Percentiles rank a stretch among this genome's conserved stretches.
Conservation (phyloP, 257 asterid genomes). For the Craterostigma plantagineum region DNA sequence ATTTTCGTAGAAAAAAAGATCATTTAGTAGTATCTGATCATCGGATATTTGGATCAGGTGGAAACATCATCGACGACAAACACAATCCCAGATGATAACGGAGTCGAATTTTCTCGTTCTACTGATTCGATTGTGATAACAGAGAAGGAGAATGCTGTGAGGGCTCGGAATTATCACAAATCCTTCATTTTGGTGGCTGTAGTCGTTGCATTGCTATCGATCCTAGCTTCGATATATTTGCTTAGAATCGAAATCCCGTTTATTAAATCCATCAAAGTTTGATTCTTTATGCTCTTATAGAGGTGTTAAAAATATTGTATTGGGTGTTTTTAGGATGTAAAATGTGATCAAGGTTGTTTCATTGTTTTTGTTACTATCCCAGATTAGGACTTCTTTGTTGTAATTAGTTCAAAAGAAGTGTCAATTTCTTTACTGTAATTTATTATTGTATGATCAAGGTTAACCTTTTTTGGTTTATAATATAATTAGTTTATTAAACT, state of each 20-base stretch:
- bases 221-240: slow-evolving; percentile 19
- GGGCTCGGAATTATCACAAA: slow-evolving; percentile 11
- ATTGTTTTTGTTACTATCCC: slow-evolving; percentile 8
- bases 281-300: slow-evolving; percentile 3
- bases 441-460: too few species aligned
- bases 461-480: too few species aligned
- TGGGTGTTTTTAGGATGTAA: slow-evolving; percentile 3
- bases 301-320: background rate
- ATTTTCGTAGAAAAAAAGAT: too few species aligned
- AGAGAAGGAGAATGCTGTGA: slow-evolving; percentile 12
- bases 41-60: too few species aligned
- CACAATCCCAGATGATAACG: too few species aligned
- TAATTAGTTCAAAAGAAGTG: too few species aligned
- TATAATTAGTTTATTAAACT: too few species aligned
- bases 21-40: too few species aligned
- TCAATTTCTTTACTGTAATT: too few species aligned
- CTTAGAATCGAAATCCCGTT: slow-evolving; percentile 11
- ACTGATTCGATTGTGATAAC: slow-evolving; percentile 7
- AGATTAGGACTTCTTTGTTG: too few species aligned
- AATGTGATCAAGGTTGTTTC: slow-evolving; percentile 8
- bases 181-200: slow-evolving; percentile 14
- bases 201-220: slow-evolving; percentile 26
- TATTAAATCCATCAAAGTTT: slow-evolving; percentile 7
- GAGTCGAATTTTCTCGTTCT: too few species aligned
- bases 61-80: too few species aligned